Evolutionary conservation across 2,329 filamentous ascomycete species (phyloP), one percentile per base, ranked within the genome.

Genomic region (Aspergillus ibericus): DNA sequence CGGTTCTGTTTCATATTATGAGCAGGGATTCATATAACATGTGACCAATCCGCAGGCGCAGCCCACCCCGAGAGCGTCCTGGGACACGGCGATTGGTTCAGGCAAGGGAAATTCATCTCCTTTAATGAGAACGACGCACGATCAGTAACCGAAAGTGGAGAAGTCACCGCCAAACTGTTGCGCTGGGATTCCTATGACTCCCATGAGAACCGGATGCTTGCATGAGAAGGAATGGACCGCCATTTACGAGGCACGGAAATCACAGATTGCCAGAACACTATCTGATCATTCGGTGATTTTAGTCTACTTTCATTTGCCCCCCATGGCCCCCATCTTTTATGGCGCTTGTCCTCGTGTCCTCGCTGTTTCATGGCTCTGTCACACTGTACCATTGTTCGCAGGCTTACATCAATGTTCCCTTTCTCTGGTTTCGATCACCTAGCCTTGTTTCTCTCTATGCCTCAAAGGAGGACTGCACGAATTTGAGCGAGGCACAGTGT

Each of bases 161-260:
- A 53, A 55, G 59, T 64, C 57, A 52, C 44, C 36, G 40, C 49
- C 52, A 53, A 58, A 50, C 40, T 47, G 32, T 58, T 57, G 51
- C 40, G 52, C 48, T 60, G 32, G 44, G 42, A 29, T 51, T 55
- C 22, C 55, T 50, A 54, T 36, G 42, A 34, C 46, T 63, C 50
- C 55, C 56, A 53, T 58, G 49, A 47, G 56, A 16, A 22, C 56
- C 70, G 71, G 69, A 58, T 69, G 64, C 63, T 48, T 68, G 66
- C 71, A 65, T 63, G 55, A 59, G 38, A 52, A n/a, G 35, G 46
- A 54, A 55, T 40, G 34, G 34, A 22, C 38, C 49, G 53, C 48
- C 27, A 48, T 46, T 54, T 57, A n/a, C 27, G 51, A 49, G 40
- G 53, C 42, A 32, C 42, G 22, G 55, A 48, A 22, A 36, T 27